Base-by-base conservation (phyloP, 2,329 filamentous ascomycete species). In the Trichoderma sp. region DNA sequence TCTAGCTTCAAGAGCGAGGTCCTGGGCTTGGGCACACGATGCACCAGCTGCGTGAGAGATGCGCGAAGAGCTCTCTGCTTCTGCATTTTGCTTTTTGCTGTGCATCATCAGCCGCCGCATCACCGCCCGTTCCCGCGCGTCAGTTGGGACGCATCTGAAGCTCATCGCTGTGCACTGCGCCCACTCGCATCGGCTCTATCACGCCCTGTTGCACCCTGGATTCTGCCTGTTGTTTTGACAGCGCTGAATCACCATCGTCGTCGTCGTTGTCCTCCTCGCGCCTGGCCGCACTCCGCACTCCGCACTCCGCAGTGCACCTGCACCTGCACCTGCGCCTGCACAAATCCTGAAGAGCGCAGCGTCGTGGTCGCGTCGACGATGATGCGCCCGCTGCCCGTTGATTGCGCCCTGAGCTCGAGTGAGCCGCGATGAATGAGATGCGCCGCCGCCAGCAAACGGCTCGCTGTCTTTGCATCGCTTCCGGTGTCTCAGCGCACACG, bases 231-330 rank as follows among this genome's bases (percentile, higher is more conserved):
- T 65, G 49, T 34, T 43, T 28, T 43, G 28, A 70, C 69, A 66
- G 71, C 11, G 18, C 70, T 74, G 74, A 76, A 73, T 76, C 74
- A 75, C 72, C 51, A 32, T 32, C 2, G 32, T 10, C 32, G 51
- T 66, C 70, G 39, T 55, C 58, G n/a, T 10, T 51, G 28, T 21
- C 21, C 34, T 56, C 58, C 3, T 16, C 61, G 6, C 30, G 16
- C 28, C 24, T 49, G 26, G 13, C 51, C 18, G 13, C 28, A n/a
- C 16, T n/a, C 18, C 11, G 32, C 32, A 34, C 26, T 26, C 4
- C 26, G 26, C 26, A 26, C 2, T n/a, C n/a, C n/a, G n/a, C n/a
- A n/a, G n/a, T n/a, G n/a, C n/a, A n/a, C n/a, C n/a, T 26, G 26
- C 37, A 39, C 5, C 14, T 39, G 37, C 37, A 39, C 14, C 7